These are phyloP conservation scores for Daldinia grandis DNA, from an alignment of 495 filamentous ascomycete genomes.

Conservation along the genomic window DNA sequence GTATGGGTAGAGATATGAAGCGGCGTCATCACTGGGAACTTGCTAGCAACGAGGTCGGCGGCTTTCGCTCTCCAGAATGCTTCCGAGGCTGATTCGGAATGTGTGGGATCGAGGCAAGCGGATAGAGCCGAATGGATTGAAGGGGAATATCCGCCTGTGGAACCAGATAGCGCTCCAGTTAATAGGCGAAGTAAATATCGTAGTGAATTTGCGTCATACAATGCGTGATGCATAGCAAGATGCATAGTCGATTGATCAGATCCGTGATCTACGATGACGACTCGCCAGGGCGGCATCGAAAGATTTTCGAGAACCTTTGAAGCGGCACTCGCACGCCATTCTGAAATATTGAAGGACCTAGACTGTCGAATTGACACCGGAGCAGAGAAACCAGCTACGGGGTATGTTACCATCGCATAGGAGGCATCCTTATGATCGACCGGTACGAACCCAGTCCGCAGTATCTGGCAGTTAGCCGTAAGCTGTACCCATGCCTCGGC, in stretches of 20 bases:
- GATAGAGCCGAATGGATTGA: slow-evolving; percentile 56
- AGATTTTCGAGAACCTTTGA: slow-evolving; percentile 18
- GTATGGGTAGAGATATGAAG: slow-evolving; percentile 52
- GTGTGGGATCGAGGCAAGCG: slow-evolving; percentile 59
- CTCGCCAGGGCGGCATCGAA: slow-evolving; percentile 44
- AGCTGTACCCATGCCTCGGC: slow-evolving; percentile 65
- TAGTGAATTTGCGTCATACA: slow-evolving; percentile 81
- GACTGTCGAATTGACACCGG: slow-evolving; percentile 26
- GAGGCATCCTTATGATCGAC: slow-evolving; percentile 64
- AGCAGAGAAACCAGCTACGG: slow-evolving; percentile 17
- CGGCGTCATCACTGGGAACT: slow-evolving; percentile 76
- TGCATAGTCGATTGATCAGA: slow-evolving; percentile 52
- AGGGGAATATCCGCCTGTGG: not conserved
- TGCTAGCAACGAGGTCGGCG: slow-evolving; percentile 61
- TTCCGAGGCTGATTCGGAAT: slow-evolving; percentile 47
- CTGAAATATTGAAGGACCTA: slow-evolving; percentile 35
- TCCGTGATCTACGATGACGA: slow-evolving; percentile 32
- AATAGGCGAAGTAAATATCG: slow-evolving; percentile 67
- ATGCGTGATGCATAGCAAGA: slow-evolving; percentile 69
- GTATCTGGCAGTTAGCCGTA: slow-evolving; percentile 65
- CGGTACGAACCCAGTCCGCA: slow-evolving; percentile 74
- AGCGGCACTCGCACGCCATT: slow-evolving; percentile 44
- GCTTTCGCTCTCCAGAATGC: slow-evolving; percentile 69
- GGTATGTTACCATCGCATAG: slow-evolving; percentile 74
- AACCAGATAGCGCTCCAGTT: slow-evolving; percentile 24